phyloP scores from a whole-genome alignment of 495 filamentous ascomycete species.

The Penicillium pulvis region DNA sequence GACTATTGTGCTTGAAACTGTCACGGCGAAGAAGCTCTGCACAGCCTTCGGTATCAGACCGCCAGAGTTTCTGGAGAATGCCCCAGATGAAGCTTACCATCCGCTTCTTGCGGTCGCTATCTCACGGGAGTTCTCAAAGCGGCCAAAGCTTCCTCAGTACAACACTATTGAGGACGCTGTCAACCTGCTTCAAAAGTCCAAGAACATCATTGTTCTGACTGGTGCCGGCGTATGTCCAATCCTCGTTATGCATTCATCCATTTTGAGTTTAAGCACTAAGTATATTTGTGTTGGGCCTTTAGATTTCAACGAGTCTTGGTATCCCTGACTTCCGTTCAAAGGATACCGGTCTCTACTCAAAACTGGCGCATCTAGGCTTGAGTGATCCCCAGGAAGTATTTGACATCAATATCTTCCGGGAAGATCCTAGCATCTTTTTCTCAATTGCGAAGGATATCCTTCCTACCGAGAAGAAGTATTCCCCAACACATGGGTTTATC shows the following conservation, averaged over 20 bases:
- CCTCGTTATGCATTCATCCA: background rate
- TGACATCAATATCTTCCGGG: conserved; percentile 80
- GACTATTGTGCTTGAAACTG: conserved; percentile 65
- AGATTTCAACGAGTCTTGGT: conserved; percentile 75
- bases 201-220: conserved; percentile 90
- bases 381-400: conserved; percentile 94
- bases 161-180: conserved; percentile 91
- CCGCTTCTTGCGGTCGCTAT: conserved; percentile 74
- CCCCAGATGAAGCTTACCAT: conserved; percentile 73
- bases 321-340: conserved; percentile 73
- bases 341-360: conserved; percentile 67
- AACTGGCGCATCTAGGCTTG: conserved; percentile 73
- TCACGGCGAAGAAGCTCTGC: conserved; percentile 80
- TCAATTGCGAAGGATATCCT: conserved; percentile 89
- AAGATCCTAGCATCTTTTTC: conserved; percentile 91
- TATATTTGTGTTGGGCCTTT: background rate
- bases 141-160: conserved; percentile 76
- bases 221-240: conserved; percentile 75
- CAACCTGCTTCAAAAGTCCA: conserved; percentile 65
- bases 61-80: conserved; percentile 74
- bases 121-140: conserved; percentile 77
- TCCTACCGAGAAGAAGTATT: conserved; percentile 69
- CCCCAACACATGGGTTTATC: conserved; percentile 94
- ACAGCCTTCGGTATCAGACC: conserved; percentile 88
- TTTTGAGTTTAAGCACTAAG: background rate